A percentile compares a stretch with the other conserved stretches of the same genome.
phyloP scores from a whole-genome alignment of 2,329 filamentous ascomycete species.

The Trichoderma afroharzianum region DNA sequence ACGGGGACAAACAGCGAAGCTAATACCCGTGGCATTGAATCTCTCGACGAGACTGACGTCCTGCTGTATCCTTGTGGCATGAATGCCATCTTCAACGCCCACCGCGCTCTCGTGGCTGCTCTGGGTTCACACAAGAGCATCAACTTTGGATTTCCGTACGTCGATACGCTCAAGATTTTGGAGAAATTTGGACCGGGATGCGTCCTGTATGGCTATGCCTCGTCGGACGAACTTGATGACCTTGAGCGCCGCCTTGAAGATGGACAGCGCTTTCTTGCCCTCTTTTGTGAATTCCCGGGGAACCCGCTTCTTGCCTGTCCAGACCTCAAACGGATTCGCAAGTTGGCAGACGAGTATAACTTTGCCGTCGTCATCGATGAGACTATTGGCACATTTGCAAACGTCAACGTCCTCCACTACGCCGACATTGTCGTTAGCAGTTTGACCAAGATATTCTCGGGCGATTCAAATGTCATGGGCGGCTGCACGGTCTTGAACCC shows the following conservation, averaged over 20 bases:
- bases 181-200: slow-evolving; percentile 92
- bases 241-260: slow-evolving; percentile 66
- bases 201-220: slow-evolving; percentile 81
- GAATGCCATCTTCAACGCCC: slow-evolving; percentile 90
- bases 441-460: slow-evolving; percentile 94
- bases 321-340: slow-evolving; percentile 75
- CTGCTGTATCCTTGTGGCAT: slow-evolving; percentile 88
- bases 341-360: slow-evolving; percentile 74
- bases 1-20: slow-evolving; percentile 26
- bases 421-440: slow-evolving; percentile 93
- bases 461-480: slow-evolving; percentile 98
- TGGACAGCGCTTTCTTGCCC: slow-evolving; percentile 73
- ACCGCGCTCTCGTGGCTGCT: slow-evolving; percentile 66
- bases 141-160: slow-evolving; percentile 95
- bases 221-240: slow-evolving; percentile 74
- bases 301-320: slow-evolving; percentile 87
- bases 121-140: slow-evolving; percentile 70
- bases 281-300: slow-evolving; percentile 94
- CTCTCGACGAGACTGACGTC: slow-evolving; percentile 79
- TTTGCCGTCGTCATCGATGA: slow-evolving; percentile 93
- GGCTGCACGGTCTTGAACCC: slow-evolving; percentile 67
- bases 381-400: slow-evolving; percentile 94
- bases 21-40: slow-evolving; percentile 55
- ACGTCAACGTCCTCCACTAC: slow-evolving; percentile 85
- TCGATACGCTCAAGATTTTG: slow-evolving; percentile 91